Percentiles rank a stretch among this genome's conserved stretches.
phyloP scores from a whole-genome alignment of 768 basidiomycete genomes.

The Lactifluus pinguis region DNA sequence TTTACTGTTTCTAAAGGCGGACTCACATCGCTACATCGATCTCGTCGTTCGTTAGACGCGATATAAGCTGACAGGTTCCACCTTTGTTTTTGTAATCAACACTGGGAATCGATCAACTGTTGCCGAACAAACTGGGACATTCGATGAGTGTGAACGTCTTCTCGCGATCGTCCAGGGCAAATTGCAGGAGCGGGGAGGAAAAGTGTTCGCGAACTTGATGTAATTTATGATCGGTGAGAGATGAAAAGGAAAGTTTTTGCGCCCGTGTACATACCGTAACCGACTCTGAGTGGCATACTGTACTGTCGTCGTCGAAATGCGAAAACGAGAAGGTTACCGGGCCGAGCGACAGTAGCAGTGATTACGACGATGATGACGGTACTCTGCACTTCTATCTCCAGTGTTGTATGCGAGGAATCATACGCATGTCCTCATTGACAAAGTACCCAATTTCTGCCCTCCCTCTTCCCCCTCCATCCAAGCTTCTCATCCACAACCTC shows the following conservation, averaged over 20 bases:
- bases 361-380: neutral
- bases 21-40: conserved; percentile 77
- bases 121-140: conserved; percentile 57
- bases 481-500: conserved; percentile 36
- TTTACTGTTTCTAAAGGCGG: neutral
- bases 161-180: conserved; percentile 56
- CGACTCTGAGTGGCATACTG: conserved; percentile 21
- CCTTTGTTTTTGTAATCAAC: conserved; percentile 33
- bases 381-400: neutral
- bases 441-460: conserved; percentile 44
- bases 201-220: conserved; percentile 76
- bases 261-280: conserved; percentile 20
- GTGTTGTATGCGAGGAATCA: neutral
- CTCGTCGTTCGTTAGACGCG: conserved; percentile 61
- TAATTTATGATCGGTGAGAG: neutral
- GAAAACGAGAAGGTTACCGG: neutral
- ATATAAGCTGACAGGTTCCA: conserved; percentile 79
- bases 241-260: neutral
- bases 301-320: neutral
- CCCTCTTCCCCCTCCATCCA: conserved; percentile 37
- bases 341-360: neutral
- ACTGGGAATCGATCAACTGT: neutral
- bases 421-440: conserved; percentile 19
- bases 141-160: conserved; percentile 77
- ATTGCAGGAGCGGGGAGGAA: conserved; percentile 85